phyloP scores from a whole-genome alignment of 306 rosid species.

The Citrullus amarus region DNA sequence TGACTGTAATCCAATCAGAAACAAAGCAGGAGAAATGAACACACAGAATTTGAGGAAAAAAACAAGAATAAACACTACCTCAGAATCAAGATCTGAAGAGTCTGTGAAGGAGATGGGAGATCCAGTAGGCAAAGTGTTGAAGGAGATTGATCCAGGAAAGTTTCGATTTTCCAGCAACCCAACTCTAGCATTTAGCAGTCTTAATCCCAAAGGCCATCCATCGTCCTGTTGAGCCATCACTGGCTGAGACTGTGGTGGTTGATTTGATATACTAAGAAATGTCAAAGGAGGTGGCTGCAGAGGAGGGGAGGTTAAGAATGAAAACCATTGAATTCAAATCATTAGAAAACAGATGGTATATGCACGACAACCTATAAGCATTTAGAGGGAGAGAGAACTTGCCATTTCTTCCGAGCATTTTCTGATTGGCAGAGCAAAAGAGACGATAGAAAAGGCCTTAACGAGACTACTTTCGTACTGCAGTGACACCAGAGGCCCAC shows the following conservation, averaged over 20 bases:
- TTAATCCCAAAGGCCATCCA: constrained; percentile 84
- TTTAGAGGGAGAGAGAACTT: neutral
- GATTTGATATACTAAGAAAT: neutral
- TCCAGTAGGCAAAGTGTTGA: constrained; percentile 51
- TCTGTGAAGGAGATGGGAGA: constrained; percentile 28
- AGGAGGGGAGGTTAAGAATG: neutral
- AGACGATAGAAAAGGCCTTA: neutral
- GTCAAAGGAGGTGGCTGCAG: neutral
- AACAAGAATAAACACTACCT: constrained; percentile 14
- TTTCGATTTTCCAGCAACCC: constrained; percentile 29
- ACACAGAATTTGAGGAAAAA: neutral
- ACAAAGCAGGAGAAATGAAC: neutral
- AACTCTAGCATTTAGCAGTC: constrained; percentile 54
- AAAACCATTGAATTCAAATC: neutral
- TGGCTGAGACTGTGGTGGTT: neutral
- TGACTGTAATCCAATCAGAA: constrained; percentile 23
- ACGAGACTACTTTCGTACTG: neutral
- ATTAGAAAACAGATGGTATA: neutral
- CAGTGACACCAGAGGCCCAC: constrained; percentile 5
- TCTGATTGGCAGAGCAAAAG: neutral
- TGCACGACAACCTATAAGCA: neutral
- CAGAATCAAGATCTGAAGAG: constrained; percentile 56
- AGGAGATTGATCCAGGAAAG: constrained; percentile 40
- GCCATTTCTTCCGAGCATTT: neutral
- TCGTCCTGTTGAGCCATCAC: constrained; percentile 31